These are phyloP conservation scores for Alloteropsis angusta DNA, from an alignment of 202 grass and related monocot genomes.

Conservation along the genomic window DNA sequence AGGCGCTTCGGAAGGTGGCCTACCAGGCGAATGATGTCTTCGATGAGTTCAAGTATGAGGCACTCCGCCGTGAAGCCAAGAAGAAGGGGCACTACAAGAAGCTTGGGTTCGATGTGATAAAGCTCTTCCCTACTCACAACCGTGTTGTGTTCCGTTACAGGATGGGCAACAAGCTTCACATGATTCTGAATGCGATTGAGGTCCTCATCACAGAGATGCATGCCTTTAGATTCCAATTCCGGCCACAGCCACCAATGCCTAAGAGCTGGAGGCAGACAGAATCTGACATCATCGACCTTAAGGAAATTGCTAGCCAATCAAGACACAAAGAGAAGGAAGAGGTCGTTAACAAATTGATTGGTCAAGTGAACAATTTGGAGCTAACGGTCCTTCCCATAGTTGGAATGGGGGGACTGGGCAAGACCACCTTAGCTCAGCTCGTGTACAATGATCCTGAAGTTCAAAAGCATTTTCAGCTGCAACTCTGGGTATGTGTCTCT, in stretches of 20 bases:
- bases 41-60: neutral
- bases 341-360: neutral
- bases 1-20: neutral
- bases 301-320: neutral
- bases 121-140: neutral
- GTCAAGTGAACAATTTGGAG: neutral
- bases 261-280: neutral
- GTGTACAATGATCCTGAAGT: neutral
- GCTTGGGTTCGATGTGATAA: neutral
- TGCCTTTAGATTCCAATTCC: neutral
- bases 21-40: neutral
- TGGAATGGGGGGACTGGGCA: neutral
- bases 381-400: neutral
- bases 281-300: neutral
- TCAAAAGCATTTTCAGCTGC: neutral
- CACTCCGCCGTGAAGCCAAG: neutral
- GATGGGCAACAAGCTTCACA: neutral
- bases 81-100: neutral
- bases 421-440: neutral
- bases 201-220: neutral
- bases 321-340: neutral
- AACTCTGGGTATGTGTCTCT: constrained; percentile 25
- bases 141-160: neutral
- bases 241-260: neutral
- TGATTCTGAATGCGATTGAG: neutral